Percentiles rank a stretch among this genome's conserved stretches.
Conservation (phyloP, 2,329 filamentous ascomycete genomes). For the Trichophyton simii region DNA sequence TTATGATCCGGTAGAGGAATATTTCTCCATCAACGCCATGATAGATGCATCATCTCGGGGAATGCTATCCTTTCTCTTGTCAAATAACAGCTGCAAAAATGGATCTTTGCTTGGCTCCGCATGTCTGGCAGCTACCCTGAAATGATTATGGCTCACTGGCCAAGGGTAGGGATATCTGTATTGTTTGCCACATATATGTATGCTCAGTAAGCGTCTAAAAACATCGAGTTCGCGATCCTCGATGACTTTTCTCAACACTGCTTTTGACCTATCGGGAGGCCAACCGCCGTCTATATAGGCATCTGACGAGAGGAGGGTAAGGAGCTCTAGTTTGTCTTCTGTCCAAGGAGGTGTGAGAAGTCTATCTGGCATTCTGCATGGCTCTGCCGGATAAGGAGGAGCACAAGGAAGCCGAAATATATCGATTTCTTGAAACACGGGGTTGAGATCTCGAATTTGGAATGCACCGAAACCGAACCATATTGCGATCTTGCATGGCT, state of each 20-base stretch:
- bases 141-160: conserved; percentile 25
- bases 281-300: conserved; percentile 29
- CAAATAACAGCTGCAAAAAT: conserved; percentile 23
- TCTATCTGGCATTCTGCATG: conserved; percentile 28
- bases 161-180: conserved; percentile 24
- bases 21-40: conserved; percentile 18
- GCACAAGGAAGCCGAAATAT: conserved; percentile 26
- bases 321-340: conserved; percentile 26
- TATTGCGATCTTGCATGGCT: conserved; percentile 21
- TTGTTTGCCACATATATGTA: conserved; percentile 22
- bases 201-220: conserved; percentile 21
- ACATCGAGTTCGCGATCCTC: conserved; percentile 23
- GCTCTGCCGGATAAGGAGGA: conserved; percentile 11
- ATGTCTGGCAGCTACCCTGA: conserved; percentile 21
- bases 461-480: conserved; percentile 30
- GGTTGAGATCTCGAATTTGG: conserved; percentile 21
- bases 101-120: conserved; percentile 17
- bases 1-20: conserved; percentile 2
- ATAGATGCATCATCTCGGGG: conserved; percentile 15
- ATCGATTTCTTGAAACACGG: conserved; percentile 22
- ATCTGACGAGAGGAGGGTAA: conserved; percentile 25
- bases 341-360: conserved; percentile 30
- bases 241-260: conserved; percentile 25
- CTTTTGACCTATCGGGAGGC: conserved; percentile 20
- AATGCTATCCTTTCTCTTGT: conserved; percentile 24